Percentiles rank a stretch among this genome's conserved stretches.
These are phyloP conservation scores for Carallia pectinifolia DNA, from an alignment of 345 rosid genomes.

Conservation along the genomic window DNA sequence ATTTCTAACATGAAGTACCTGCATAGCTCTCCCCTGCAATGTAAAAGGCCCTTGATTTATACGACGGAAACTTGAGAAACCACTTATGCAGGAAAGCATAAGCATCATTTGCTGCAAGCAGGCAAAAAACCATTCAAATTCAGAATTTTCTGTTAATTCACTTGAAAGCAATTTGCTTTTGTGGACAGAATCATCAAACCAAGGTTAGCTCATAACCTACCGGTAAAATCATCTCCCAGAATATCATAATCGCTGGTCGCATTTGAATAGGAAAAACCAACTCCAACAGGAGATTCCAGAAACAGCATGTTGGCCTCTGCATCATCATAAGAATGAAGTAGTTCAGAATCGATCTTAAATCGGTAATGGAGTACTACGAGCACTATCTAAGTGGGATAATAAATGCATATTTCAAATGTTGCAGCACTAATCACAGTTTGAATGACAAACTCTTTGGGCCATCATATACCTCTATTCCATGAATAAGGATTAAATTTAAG, in stretches of 20 bases:
- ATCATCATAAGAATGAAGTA: slow-evolving; percentile 28
- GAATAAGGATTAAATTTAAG: slow-evolving; percentile 62
- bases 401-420: neutral
- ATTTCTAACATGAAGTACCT: slow-evolving; percentile 37
- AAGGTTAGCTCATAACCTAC: slow-evolving; percentile 27
- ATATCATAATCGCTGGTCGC: slow-evolving; percentile 53
- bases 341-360: neutral
- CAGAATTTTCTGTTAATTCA: slow-evolving; percentile 11
- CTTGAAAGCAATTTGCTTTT: neutral
- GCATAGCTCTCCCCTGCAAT: slow-evolving; percentile 98
- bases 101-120: slow-evolving; percentile 56
- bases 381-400: slow-evolving; percentile 12
- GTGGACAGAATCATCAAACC: too few species aligned
- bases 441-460: neutral
- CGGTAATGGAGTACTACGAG: slow-evolving; percentile 11
- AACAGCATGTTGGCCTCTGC: slow-evolving; percentile 91
- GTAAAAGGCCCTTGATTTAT: slow-evolving; percentile 50
- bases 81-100: slow-evolving; percentile 70
- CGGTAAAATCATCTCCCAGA: slow-evolving; percentile 74
- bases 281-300: slow-evolving; percentile 91
- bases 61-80: slow-evolving; percentile 75
- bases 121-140: neutral
- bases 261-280: slow-evolving; percentile 93
- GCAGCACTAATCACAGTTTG: neutral
- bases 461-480: slow-evolving; percentile 70